Conservation (phyloP, 768 basidiomycete species). For the Mrakia hoshinonis region DNA sequence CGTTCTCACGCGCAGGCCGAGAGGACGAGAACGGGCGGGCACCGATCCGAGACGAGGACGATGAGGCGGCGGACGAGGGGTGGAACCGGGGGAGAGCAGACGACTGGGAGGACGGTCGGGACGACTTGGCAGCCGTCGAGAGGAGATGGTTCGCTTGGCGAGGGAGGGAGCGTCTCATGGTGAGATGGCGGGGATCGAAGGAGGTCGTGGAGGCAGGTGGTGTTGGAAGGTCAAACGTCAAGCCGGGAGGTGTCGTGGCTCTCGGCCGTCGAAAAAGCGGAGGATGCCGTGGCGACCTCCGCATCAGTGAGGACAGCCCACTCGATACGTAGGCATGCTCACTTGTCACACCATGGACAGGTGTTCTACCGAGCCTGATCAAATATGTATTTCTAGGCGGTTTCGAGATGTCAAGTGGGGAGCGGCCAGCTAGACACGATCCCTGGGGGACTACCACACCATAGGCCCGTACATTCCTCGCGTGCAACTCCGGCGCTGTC, state of each 20-base stretch:
- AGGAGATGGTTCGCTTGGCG: conserved; percentile 7
- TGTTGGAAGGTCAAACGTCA: not conserved
- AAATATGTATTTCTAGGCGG: no score
- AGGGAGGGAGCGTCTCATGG: conserved; percentile 2
- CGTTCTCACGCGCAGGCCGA: conserved; percentile 4
- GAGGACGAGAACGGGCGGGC: conserved; percentile 20
- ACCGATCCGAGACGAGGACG: not conserved
- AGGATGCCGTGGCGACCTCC: not conserved
- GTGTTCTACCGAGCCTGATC: no score
- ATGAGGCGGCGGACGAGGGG: not conserved
- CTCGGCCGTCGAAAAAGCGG: not conserved
- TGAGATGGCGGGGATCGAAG: not conserved
- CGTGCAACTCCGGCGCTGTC: no score
- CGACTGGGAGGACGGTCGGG: not conserved
- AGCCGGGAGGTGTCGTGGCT: not conserved
- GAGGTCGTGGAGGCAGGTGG: no score
- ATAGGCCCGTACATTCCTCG: no score
- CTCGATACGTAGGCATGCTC: no score
- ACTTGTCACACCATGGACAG: no score
- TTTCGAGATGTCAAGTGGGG: no score
- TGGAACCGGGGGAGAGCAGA: not conserved
- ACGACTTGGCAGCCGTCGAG: not conserved
- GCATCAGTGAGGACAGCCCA: no score
- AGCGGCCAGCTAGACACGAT: no score
- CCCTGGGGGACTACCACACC: no score